phyloP scores from a whole-genome alignment of 1,139 yeast species.

The Pichia norvegensis region DNA sequence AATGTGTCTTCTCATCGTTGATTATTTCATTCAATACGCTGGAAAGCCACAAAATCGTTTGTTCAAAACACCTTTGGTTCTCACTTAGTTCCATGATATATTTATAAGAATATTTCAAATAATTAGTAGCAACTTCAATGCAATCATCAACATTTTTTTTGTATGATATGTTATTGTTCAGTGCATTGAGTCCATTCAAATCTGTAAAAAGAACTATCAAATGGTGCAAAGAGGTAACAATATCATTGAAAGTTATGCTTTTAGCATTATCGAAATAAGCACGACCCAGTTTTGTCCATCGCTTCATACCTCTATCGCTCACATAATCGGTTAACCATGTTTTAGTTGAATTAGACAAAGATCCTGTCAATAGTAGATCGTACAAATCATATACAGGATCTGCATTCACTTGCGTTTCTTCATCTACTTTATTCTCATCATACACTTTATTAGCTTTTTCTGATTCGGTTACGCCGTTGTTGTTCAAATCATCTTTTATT shows the following conservation, averaged over 20 bases:
- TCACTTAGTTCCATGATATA: slow-evolving; percentile 42
- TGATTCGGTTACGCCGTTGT: slow-evolving; percentile 1
- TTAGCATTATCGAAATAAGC: slow-evolving; percentile 43
- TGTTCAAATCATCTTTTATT: slow-evolving; percentile 11
- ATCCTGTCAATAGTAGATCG: slow-evolving; percentile 51
- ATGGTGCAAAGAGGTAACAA: slow-evolving; percentile 55
- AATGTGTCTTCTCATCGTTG: slow-evolving; percentile 22
- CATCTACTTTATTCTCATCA: slow-evolving; percentile 1
- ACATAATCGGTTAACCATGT: slow-evolving; percentile 45
- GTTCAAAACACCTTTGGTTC: slow-evolving; percentile 45
- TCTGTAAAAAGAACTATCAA: slow-evolving; percentile 43
- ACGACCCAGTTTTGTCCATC: slow-evolving; percentile 48
- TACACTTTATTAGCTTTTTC: neutral
- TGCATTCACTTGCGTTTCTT: neutral
- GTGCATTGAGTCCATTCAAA: slow-evolving; percentile 38
- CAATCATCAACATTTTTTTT: slow-evolving; percentile 28
- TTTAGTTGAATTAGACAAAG: slow-evolving; percentile 40
- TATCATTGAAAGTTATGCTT: slow-evolving; percentile 39
- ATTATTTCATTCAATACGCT: slow-evolving; percentile 28
- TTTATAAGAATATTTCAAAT: slow-evolving; percentile 34
- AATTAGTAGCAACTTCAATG: slow-evolving; percentile 28
- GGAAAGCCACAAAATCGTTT: slow-evolving; percentile 43
- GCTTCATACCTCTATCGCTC: slow-evolving; percentile 62
- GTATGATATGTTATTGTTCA: slow-evolving; percentile 26
- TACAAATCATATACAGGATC: slow-evolving; percentile 33